Evolutionary conservation across 108 stramenopile genomes (phyloP), one percentile per base, ranked within the genome.

Genomic region (Nitzschia sp.): DNA sequence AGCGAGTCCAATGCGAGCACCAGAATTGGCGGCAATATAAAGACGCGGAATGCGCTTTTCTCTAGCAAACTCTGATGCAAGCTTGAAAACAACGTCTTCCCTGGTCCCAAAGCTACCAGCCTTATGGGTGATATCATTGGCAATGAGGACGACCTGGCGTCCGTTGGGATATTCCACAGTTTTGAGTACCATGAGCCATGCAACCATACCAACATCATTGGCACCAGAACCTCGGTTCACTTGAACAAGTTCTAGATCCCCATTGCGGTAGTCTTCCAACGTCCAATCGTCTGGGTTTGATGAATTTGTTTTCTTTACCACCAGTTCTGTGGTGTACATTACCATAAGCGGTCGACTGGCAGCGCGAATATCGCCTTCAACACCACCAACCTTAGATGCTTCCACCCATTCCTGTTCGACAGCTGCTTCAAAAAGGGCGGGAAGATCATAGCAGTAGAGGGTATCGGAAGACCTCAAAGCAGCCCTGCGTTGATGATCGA

Each of bases 141-240:
- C 96, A 79, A 99, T 97, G 70, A 99, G 61, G n/a, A 98, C 93
- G 20, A 98, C 66, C 83, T 98, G 91, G 15, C 99, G 90, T 40
- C 50, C 54, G 53, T 85, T 87, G 5, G 95, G 97, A 80, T 96
- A 98, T 72, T 98, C 97, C 6, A 97, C 94, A 26, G 99, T 98
- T 61, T 85, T 85, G n/a, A 98, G 71, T 46, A 80, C 86, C 79
- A 97, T 82, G 42, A 92, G 82, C 99, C 99, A 99, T 10, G 97
- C 99, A 42, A 99, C 98, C 99, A 99, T 99, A 55, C 97, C 97
- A 60, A 98, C 95, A 86, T 97, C 87, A 79, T 99, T 99, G 53
- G 83, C 83, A 20, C 98, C 99, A 17, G 97, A 88, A 11, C 82
- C 82, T 34, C 97, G 77, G 34, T 87, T 79, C n/a, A 81, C 76